Evolutionary conservation across 2,329 filamentous ascomycete genomes (phyloP).

Genomic region (Colletotrichum navitas): DNA sequence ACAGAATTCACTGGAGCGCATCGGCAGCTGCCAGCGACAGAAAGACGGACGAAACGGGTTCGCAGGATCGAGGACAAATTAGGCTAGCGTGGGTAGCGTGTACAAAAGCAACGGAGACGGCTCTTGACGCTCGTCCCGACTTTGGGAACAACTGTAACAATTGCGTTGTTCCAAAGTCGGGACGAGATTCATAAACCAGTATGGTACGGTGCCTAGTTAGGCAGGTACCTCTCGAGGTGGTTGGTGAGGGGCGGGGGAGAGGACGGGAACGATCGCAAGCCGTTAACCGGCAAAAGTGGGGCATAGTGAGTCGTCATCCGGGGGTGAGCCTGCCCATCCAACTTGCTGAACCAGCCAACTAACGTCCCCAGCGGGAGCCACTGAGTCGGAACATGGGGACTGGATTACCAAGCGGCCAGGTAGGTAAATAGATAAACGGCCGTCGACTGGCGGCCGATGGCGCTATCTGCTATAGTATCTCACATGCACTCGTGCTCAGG

Average conservation of each 20-base stretch:
- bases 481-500: constrained; percentile 27
- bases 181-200: constrained; percentile 3
- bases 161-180: neutral
- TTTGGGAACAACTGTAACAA: neutral
- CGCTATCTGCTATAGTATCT: constrained; percentile 2
- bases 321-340: constrained; percentile 8
- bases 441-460: constrained; percentile 2
- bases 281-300: constrained; percentile 23
- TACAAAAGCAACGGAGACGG: neutral
- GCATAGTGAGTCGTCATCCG: constrained; percentile 1
- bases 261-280: constrained; percentile 1
- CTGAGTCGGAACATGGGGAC: constrained; percentile 3
- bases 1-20: neutral
- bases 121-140: neutral
- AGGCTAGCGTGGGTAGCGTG: neutral
- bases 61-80: neutral
- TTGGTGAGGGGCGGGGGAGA: neutral
- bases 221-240: neutral
- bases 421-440: constrained; percentile 13
- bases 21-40: neutral
- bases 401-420: constrained; percentile 38
- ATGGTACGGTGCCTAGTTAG: too few species aligned
- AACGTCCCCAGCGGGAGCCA: constrained; percentile 5
- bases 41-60: too few species aligned
- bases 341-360: constrained; percentile 8